A percentile compares a stretch with the other conserved stretches of the same genome.
phyloP scores from a whole-genome alignment of 1,284 basidiomycete species.

The Pascua sp. region DNA sequence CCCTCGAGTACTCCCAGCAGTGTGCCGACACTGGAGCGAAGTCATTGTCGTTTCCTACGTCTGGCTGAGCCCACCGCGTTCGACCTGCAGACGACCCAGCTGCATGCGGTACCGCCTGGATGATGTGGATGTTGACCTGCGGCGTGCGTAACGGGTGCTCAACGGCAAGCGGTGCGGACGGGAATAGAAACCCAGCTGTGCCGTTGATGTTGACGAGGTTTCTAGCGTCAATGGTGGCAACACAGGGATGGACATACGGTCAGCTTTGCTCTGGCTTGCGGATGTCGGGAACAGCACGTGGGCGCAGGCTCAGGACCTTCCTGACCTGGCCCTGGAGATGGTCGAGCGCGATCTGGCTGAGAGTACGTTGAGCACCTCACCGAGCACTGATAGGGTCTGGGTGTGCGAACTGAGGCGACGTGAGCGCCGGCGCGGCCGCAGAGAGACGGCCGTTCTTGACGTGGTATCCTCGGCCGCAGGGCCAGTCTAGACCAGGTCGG shows the following conservation, averaged over 20 bases:
- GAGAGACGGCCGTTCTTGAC: too few relatives aligned
- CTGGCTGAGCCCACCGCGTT: too few relatives aligned
- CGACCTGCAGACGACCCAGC: slow-evolving; percentile 56
- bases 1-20: slow-evolving; percentile 74
- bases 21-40: slow-evolving; percentile 48
- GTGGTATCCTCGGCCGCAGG: too few relatives aligned
- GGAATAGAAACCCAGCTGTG: not conserved
- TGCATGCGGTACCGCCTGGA: slow-evolving; percentile 80
- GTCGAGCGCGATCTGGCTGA: slow-evolving; percentile 33
- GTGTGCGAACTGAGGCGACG: too few relatives aligned
- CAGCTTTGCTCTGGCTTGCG: not conserved
- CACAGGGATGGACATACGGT: not conserved
- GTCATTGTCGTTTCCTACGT: not conserved
- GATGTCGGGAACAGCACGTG: slow-evolving; percentile 25
- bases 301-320: slow-evolving; percentile 32
- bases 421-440: too few relatives aligned
- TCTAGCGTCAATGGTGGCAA: not conserved
- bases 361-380: too few relatives aligned
- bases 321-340: slow-evolving; percentile 32
- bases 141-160: slow-evolving; percentile 82
- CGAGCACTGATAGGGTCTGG: too few relatives aligned
- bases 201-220: not conserved
- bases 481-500: too few relatives aligned
- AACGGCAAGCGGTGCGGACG: slow-evolving; percentile 54
- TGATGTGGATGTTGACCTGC: slow-evolving; percentile 81